Percentiles rank a stretch among this genome's conserved stretches.
These are phyloP conservation scores for Sordariomycetes sp. DNA, from an alignment of 2,329 filamentous ascomycete genomes.

Conservation along the genomic window DNA sequence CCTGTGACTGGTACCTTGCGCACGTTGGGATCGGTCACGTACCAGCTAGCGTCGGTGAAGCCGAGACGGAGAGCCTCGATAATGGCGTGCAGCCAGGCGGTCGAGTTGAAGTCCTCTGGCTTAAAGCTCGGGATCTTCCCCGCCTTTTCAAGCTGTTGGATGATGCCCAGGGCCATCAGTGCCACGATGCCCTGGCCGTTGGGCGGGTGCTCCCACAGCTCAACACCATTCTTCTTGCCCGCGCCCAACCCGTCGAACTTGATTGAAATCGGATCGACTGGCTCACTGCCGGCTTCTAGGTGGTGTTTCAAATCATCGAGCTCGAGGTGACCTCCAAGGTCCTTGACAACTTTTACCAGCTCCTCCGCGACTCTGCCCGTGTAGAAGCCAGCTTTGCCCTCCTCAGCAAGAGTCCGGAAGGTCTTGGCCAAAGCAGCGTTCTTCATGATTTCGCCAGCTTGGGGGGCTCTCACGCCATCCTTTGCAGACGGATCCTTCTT, in stretches of 20 bases:
- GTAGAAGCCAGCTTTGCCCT: slow-evolving; percentile 91
- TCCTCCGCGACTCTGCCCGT: slow-evolving; percentile 73
- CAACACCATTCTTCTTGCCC: slow-evolving; percentile 42
- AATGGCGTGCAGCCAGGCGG: slow-evolving; percentile 73
- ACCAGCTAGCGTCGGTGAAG: slow-evolving; percentile 88
- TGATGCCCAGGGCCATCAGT: slow-evolving; percentile 84
- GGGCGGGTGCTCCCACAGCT: slow-evolving; percentile 94
- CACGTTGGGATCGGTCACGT: slow-evolving; percentile 73
- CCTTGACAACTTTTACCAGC: slow-evolving; percentile 67
- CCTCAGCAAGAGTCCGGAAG: slow-evolving; percentile 65
- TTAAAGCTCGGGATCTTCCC: slow-evolving; percentile 66
- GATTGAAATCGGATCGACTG: slow-evolving; percentile 77
- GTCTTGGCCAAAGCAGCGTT: slow-evolving; percentile 75
- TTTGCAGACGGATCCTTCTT: slow-evolving; percentile 62
- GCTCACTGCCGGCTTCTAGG: slow-evolving; percentile 56
- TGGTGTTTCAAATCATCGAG: slow-evolving; percentile 76
- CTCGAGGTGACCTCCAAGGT: slow-evolving; percentile 68
- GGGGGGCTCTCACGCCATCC: slow-evolving; percentile 66
- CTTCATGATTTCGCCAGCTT: slow-evolving; percentile 78
- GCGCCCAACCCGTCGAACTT: slow-evolving; percentile 58
- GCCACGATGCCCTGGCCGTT: slow-evolving; percentile 96
- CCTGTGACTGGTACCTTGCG: slow-evolving; percentile 57
- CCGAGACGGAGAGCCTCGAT: slow-evolving; percentile 83
- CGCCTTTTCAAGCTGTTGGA: slow-evolving; percentile 72
- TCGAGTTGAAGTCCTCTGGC: slow-evolving; percentile 68